Evolutionary conservation across 1,284 basidiomycete genomes (phyloP).

Genomic region (Microbotryum lychnidis-dioicae): DNA sequence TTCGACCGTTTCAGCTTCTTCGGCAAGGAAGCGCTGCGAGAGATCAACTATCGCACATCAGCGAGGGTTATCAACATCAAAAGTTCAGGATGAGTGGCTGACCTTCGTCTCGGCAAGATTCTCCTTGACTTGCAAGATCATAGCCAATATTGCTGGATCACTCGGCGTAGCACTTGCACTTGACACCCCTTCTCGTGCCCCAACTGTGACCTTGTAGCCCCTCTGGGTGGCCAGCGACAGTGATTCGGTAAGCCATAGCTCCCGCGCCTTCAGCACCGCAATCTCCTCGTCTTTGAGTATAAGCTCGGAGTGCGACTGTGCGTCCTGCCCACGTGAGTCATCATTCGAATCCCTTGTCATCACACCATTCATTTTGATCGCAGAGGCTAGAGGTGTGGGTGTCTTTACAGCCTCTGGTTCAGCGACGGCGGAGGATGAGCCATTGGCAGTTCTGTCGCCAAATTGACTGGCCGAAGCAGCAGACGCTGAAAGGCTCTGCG

Average conservation of each 20-base stretch:
- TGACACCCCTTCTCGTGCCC: conserved; percentile 34
- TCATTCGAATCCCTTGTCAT: too few relatives aligned
- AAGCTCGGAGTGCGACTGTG: not conserved
- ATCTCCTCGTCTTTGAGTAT: conserved; percentile 35
- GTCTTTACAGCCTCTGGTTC: too few relatives aligned
- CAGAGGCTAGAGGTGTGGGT: too few relatives aligned
- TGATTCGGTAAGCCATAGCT: conserved; percentile 30
- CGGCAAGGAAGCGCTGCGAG: conserved; percentile 58
- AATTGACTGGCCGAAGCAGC: too few relatives aligned
- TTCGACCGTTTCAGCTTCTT: conserved; percentile 67
- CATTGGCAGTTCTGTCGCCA: too few relatives aligned
- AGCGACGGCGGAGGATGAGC: too few relatives aligned
- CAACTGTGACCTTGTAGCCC: conserved; percentile 23
- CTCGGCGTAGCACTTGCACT: not conserved
- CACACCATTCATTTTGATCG: too few relatives aligned
- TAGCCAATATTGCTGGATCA: conserved; percentile 12
- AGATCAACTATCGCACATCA: conserved; percentile 17
- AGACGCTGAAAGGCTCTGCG: too few relatives aligned
- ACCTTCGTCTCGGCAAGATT: conserved; percentile 84
- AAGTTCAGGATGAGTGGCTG: conserved; percentile 35
- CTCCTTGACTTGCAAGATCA: conserved; percentile 72
- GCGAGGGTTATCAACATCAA: not conserved
- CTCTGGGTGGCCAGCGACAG: conserved; percentile 26
- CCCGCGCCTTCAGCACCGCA: conserved; percentile 43
- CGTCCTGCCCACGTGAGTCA: too few relatives aligned